Conservation (phyloP, 768 basidiomycete species). For the Amanita jacksonii region DNA sequence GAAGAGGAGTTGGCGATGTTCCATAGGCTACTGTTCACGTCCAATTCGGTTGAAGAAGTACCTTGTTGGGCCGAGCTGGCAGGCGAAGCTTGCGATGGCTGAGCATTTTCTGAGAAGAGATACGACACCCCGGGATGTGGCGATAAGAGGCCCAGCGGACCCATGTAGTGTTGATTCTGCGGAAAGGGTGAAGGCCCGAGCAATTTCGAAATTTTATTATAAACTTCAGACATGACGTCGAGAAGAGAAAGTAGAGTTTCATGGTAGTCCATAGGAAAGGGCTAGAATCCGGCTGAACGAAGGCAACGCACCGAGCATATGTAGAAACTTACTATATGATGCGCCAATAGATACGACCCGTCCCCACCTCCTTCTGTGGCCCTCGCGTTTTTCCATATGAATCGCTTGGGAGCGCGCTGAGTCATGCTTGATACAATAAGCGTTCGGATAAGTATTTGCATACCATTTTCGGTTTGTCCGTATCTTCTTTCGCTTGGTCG, state of each 20-base stretch:
- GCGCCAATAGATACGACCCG: slow-evolving; percentile 59
- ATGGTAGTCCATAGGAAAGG: slow-evolving; percentile 85
- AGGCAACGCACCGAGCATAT: background rate
- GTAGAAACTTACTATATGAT: slow-evolving; percentile 58
- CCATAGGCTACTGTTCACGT: slow-evolving; percentile 55
- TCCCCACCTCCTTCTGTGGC: slow-evolving; percentile 47
- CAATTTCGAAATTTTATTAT: slow-evolving; percentile 77
- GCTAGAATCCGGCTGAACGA: slow-evolving; percentile 32
- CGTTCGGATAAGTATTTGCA: slow-evolving; percentile 9
- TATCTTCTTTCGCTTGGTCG: slow-evolving; percentile 69
- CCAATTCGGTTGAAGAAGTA: slow-evolving; percentile 10
- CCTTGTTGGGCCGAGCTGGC: slow-evolving; percentile 11
- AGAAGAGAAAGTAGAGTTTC: slow-evolving; percentile 83
- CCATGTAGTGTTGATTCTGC: slow-evolving; percentile 62
- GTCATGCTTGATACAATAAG: slow-evolving; percentile 7
- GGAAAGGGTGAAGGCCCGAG: slow-evolving; percentile 77
- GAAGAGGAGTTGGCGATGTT: slow-evolving; percentile 51
- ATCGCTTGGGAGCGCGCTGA: slow-evolving; percentile 35
- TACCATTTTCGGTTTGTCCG: slow-evolving; percentile 68
- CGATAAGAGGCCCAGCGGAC: slow-evolving; percentile 63
- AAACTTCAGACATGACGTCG: slow-evolving; percentile 83
- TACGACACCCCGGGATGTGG: slow-evolving; percentile 82
- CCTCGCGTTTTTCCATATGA: slow-evolving; percentile 49
- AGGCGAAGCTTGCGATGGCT: slow-evolving; percentile 13
- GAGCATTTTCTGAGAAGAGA: slow-evolving; percentile 44